Evolutionary conservation across 495 filamentous ascomycete species (phyloP).

Genomic region (Penicillium pulvis): DNA sequence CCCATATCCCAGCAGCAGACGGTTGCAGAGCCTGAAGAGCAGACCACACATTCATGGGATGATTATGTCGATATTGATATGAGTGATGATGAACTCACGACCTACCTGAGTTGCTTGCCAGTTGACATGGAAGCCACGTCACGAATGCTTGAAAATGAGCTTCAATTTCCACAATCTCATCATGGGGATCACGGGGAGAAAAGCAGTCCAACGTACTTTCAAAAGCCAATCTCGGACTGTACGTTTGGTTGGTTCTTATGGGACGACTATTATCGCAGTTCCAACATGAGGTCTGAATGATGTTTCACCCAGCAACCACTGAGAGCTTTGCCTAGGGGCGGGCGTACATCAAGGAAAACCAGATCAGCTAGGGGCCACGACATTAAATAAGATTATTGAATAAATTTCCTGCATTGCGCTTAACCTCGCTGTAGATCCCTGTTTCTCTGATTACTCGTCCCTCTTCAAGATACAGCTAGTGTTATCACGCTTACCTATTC

Average conservation of each 20-base stretch:
- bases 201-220: not conserved
- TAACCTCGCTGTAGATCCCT: too few species aligned
- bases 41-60: not conserved
- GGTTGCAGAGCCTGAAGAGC: not conserved
- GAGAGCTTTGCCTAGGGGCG: too few species aligned
- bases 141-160: constrained; percentile 12
- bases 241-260: constrained; percentile 19
- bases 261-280: constrained; percentile 11
- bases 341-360: too few species aligned
- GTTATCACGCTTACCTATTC: too few species aligned
- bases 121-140: constrained; percentile 9
- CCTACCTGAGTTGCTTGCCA: constrained; percentile 13
- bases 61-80: not conserved
- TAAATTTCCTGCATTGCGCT: too few species aligned
- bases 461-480: too few species aligned
- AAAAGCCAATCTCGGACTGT: constrained; percentile 1
- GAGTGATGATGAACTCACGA: constrained; percentile 1
- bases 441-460: too few species aligned
- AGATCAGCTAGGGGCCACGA: too few species aligned
- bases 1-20: not conserved
- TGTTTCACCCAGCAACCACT: not conserved
- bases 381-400: too few species aligned
- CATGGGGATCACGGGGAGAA: not conserved
- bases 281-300: not conserved
- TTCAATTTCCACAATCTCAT: not conserved